Conservation (phyloP, 2,329 filamentous ascomycete species). For the Chaetomiaceae sp. region DNA sequence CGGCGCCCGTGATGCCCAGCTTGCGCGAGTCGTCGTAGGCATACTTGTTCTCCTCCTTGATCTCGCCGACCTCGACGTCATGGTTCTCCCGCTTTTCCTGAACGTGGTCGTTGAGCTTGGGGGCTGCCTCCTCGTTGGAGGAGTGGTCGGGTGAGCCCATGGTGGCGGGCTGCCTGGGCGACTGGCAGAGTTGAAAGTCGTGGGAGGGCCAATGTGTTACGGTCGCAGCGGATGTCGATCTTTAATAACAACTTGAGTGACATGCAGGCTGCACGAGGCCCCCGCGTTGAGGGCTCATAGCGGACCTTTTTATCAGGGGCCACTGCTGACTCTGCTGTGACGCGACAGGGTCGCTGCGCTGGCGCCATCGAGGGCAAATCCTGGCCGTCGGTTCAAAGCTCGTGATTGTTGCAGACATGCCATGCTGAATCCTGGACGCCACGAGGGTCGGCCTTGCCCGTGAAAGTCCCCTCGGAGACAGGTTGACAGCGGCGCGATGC, state of each 20-base stretch:
- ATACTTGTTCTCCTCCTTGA: conserved; percentile 24
- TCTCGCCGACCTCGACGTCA: conserved; percentile 20
- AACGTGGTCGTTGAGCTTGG: conserved; percentile 5
- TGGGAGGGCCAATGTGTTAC: neutral
- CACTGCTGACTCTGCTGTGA: conserved; percentile 1
- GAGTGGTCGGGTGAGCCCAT: conserved; percentile 21
- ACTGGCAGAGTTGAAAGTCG: neutral
- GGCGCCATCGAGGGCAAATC: conserved; percentile 19
- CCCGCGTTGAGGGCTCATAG: neutral
- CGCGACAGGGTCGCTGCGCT: conserved; percentile 15
- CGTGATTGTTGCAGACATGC: neutral
- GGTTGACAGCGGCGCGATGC: neutral
- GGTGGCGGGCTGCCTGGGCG: neutral
- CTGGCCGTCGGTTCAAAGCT: too few species aligned
- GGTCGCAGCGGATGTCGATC: conserved; percentile 5
- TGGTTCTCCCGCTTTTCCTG: neutral
- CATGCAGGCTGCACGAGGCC: neutral
- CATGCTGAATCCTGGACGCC: neutral
- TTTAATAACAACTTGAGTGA: neutral
- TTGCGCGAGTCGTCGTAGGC: conserved; percentile 25
- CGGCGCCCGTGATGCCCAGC: conserved; percentile 25
- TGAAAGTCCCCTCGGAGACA: neutral
- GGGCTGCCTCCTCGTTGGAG: conserved; percentile 16
- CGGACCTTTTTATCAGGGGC: too few species aligned
- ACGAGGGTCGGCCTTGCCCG: neutral